phyloP scores from a whole-genome alignment of 371 early-diverging fungal species.

The Syncephalastrum contaminatum region DNA sequence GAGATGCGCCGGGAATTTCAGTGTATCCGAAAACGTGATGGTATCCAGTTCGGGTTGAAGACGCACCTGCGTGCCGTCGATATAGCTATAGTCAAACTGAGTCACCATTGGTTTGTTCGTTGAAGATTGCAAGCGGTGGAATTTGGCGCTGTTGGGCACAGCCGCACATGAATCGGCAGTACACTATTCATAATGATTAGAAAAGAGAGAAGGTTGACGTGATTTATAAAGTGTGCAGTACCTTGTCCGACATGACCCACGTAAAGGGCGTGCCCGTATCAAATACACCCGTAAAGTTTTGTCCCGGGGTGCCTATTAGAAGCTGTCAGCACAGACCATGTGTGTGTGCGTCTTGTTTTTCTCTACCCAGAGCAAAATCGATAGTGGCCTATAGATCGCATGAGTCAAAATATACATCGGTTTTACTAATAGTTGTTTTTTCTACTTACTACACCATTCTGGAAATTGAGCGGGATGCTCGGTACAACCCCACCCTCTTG shows the following conservation, averaged over 20 bases:
- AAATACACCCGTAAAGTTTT: constrained; percentile 28
- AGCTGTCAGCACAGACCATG: neutral
- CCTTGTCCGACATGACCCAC: constrained; percentile 25
- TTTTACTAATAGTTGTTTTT: neutral
- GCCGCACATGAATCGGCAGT: constrained; percentile 15
- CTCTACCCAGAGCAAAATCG: constrained; percentile 12
- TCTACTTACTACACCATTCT: constrained; percentile 16
- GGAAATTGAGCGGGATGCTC: constrained; percentile 8
- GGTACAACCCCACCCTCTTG: constrained; percentile 6
- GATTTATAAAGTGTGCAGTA: too few species aligned
- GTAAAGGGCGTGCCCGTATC: constrained; percentile 33
- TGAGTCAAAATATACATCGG: too few species aligned
- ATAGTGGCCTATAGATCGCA: constrained; percentile 6
- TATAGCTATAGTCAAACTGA: constrained; percentile 18
- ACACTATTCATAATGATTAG: constrained; percentile 12
- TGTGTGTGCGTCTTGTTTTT: too few species aligned
- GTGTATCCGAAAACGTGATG: constrained; percentile 14
- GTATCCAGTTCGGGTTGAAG: constrained; percentile 31
- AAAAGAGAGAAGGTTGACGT: too few species aligned
- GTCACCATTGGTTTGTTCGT: constrained; percentile 20
- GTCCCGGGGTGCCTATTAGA: constrained; percentile 24
- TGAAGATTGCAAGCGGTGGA: constrained; percentile 16
- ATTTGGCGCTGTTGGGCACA: constrained; percentile 15
- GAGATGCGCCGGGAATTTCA: constrained; percentile 20
- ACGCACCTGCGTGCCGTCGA: constrained; percentile 29